Conservation (phyloP, 139 green algal genomes). For the Asterochloris sp. region DNA sequence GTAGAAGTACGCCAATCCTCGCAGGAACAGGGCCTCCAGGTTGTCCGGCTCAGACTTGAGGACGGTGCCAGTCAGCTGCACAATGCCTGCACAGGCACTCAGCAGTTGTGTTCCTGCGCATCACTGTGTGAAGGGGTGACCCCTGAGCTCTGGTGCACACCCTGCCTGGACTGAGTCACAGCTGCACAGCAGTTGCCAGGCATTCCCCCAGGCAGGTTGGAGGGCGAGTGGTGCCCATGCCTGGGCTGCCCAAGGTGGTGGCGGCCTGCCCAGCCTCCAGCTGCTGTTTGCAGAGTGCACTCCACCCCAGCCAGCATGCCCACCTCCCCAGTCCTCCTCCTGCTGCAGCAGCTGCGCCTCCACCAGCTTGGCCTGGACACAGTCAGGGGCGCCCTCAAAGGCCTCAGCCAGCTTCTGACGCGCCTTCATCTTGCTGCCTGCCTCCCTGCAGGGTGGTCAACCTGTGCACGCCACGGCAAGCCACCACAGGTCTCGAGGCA, state of each 20-base stretch:
- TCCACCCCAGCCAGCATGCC: background rate
- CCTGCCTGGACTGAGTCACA: too few relatives aligned
- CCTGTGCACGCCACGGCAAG: too few relatives aligned
- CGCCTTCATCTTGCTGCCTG: background rate
- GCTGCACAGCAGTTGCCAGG: too few relatives aligned
- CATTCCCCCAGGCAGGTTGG: too few relatives aligned
- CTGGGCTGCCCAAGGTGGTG: too few relatives aligned
- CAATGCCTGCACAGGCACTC: constrained; percentile 5
- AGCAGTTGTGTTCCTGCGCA: background rate
- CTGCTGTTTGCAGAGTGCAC: too few relatives aligned
- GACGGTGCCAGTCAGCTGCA: constrained; percentile 40
- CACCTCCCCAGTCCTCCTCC: constrained; percentile 33
- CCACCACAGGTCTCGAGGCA: too few relatives aligned
- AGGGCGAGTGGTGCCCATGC: too few relatives aligned
- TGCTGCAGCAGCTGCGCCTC: constrained; percentile 39
- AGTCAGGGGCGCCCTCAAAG: constrained; percentile 45
- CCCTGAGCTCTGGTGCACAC: background rate
- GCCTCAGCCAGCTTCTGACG: constrained; percentile 22
- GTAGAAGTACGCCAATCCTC: constrained; percentile 56
- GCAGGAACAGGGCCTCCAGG: constrained; percentile 44
- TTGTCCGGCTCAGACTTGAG: constrained; percentile 45
- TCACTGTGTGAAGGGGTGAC: background rate
- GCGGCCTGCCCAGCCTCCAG: too few relatives aligned
- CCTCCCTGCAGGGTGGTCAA: background rate
- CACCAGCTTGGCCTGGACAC: constrained; percentile 46